These are phyloP conservation scores for Filosporella fistucella DNA, from an alignment of 495 filamentous ascomycete genomes.

Conservation along the genomic window DNA sequence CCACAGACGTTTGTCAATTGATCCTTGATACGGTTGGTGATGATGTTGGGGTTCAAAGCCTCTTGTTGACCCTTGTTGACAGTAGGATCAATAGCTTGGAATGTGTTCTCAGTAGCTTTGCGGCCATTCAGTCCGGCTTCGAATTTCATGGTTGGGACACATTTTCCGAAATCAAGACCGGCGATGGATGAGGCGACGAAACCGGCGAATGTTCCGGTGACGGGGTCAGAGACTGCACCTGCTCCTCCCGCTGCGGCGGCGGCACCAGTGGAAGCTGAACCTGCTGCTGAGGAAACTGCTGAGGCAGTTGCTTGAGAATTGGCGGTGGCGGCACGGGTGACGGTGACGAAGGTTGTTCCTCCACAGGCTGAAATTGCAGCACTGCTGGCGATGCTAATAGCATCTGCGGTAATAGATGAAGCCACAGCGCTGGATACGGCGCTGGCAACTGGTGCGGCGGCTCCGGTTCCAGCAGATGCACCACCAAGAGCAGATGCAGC, in stretches of 20 bases:
- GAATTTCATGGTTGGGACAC: conserved; percentile 52
- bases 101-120: conserved; percentile 44
- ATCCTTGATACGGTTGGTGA: conserved; percentile 60
- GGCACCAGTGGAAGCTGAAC: conserved; percentile 5
- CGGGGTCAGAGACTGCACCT: conserved; percentile 12
- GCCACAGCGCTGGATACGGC: background rate
- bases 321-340: conserved; percentile 4
- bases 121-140: conserved; percentile 43
- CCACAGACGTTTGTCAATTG: conserved; percentile 39
- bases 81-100: conserved; percentile 43
- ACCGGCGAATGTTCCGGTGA: conserved; percentile 12
- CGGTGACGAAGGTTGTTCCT: conserved; percentile 12
- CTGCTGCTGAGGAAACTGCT: conserved; percentile 4
- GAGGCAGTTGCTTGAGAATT: conserved; percentile 1
- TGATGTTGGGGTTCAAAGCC: conserved; percentile 59
- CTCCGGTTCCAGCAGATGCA: conserved; percentile 7
- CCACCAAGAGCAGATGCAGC: conserved; percentile 6
- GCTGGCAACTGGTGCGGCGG: background rate
- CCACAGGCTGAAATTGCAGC: conserved; percentile 8
- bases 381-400: background rate
- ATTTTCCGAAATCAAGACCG: conserved; percentile 46
- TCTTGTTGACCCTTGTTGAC: conserved; percentile 45
- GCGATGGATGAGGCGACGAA: conserved; percentile 22
- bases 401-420: conserved; percentile 2
- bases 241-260: conserved; percentile 7